A percentile compares a stretch with the other conserved stretches of the same genome.
Conservation (phyloP, 768 basidiomycete species). For the Pisolithus orientalis region DNA sequence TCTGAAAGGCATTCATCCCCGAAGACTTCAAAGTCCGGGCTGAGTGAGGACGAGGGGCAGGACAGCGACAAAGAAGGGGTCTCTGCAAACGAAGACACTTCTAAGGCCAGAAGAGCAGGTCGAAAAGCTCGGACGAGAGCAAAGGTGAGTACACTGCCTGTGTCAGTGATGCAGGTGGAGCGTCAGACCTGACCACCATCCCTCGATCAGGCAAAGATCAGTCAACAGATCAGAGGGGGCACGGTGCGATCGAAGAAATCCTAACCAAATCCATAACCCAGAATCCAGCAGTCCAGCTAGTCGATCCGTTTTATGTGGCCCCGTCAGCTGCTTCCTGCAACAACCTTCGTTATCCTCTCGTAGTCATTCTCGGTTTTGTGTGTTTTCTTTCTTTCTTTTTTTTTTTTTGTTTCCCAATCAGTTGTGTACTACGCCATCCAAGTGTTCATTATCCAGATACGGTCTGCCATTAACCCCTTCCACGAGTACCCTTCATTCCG, state of each 20-base stretch:
- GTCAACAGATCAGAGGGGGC: background rate
- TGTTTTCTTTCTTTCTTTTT: no score
- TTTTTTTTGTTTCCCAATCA: no score
- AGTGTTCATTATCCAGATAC: no score
- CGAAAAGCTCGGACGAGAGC: conserved; percentile 25
- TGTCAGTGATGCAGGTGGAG: no score
- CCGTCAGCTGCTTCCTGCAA: background rate
- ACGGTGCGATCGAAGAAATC: background rate
- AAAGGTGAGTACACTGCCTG: conserved; percentile 10
- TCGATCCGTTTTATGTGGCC: background rate
- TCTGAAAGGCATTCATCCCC: background rate
- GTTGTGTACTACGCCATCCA: no score
- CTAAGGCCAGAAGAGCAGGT: conserved; percentile 17
- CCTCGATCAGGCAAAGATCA: background rate
- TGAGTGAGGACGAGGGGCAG: conserved; percentile 8
- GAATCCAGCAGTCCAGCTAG: background rate
- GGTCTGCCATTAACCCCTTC: no score
- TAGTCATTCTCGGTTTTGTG: no score
- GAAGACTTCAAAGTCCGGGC: background rate
- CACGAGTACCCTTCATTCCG: no score
- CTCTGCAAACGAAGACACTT: conserved; percentile 29
- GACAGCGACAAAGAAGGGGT: conserved; percentile 29
- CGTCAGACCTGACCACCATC: conserved; percentile 14
- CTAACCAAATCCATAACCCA: background rate
- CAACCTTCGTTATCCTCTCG: no score